These are phyloP conservation scores for Kickxella alabastrina DNA, from an alignment of 192 early-diverging fungal genomes.

Conservation along the genomic window DNA sequence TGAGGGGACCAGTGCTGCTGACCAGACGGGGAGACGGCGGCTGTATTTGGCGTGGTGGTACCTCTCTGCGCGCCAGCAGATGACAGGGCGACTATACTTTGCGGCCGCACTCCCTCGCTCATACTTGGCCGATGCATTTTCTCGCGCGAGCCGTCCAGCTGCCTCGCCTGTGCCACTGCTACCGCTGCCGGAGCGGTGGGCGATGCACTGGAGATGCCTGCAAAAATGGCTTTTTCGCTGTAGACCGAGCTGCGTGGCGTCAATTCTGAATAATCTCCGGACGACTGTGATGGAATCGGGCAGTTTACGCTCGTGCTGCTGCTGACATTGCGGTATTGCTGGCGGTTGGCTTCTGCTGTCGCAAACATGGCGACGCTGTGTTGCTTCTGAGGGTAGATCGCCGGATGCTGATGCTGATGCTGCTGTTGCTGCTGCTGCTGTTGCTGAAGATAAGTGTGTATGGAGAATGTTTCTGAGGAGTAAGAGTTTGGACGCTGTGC, in stretches of 20 bases:
- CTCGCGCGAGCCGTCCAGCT: neutral
- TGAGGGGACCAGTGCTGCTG: slow-evolving; percentile 9
- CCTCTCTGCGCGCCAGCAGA: neutral
- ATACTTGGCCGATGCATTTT: neutral
- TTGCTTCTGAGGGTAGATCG: slow-evolving; percentile 11
- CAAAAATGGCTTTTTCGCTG: slow-evolving; percentile 12
- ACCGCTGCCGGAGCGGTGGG: neutral
- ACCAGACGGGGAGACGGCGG: neutral
- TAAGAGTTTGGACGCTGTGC: slow-evolving; percentile 22
- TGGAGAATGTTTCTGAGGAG: slow-evolving; percentile 24
- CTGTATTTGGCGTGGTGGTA: neutral
- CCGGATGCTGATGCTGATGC: slow-evolving; percentile 29
- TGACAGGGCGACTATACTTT: slow-evolving; percentile 32
- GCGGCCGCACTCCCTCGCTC: slow-evolving; percentile 1
- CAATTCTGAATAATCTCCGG: neutral
- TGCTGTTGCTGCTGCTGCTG: too few relatives aligned
- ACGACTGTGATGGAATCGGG: slow-evolving; percentile 2
- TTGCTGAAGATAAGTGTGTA: slow-evolving; percentile 19
- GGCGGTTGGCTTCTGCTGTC: slow-evolving; percentile 15
- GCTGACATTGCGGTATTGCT: slow-evolving; percentile 25
- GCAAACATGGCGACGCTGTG: slow-evolving; percentile 32
- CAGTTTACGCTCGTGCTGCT: slow-evolving; percentile 9
- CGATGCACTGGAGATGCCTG: neutral
- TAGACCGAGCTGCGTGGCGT: slow-evolving; percentile 17
- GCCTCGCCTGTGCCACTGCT: neutral